These are phyloP conservation scores for Elongisporangium anandrum DNA, from an alignment of 352 stramenopile species.

Conservation along the genomic window DNA sequence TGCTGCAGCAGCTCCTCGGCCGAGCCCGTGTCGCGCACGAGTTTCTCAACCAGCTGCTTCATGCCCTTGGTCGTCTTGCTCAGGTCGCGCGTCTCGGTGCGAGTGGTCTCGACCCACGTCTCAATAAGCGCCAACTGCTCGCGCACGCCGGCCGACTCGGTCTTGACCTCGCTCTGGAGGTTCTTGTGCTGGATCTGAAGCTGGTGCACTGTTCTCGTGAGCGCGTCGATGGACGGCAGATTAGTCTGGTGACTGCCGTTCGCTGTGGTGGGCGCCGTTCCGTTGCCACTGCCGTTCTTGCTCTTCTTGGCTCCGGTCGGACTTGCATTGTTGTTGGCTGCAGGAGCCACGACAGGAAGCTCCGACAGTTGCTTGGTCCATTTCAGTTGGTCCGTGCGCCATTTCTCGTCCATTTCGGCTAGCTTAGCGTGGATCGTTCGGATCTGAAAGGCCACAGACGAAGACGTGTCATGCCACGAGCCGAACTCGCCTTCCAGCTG, in stretches of 20 bases:
- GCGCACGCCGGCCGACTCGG: slow-evolving; percentile 21
- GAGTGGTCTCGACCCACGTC: slow-evolving; percentile 28
- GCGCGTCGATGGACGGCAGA: neutral
- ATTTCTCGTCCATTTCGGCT: slow-evolving; percentile 21
- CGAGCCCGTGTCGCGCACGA: slow-evolving; percentile 66
- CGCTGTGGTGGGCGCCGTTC: neutral
- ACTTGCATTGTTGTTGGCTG: slow-evolving; percentile 4
- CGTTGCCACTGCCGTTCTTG: neutral
- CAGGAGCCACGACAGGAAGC: neutral
- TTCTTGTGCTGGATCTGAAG: slow-evolving; percentile 33
- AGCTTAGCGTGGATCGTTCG: slow-evolving; percentile 26
- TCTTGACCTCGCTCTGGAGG: slow-evolving; percentile 32
- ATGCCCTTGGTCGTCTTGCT: slow-evolving; percentile 48
- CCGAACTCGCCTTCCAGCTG: slow-evolving; percentile 70
- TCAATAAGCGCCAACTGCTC: slow-evolving; percentile 42
- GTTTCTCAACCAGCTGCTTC: slow-evolving; percentile 73
- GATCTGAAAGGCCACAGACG: slow-evolving; percentile 25
- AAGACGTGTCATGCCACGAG: slow-evolving; percentile 40
- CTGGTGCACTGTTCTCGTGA: slow-evolving; percentile 15
- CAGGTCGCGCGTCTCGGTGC: slow-evolving; percentile 38
- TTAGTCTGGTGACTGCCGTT: neutral
- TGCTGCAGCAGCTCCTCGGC: slow-evolving; percentile 71
- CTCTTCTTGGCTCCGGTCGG: slow-evolving; percentile 1
- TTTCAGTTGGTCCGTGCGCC: slow-evolving; percentile 18
- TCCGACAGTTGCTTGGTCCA: slow-evolving; percentile 18